Evolutionary conservation across 129 eudicot species (phyloP), one percentile per base, ranked within the genome.

Genomic region (sunflower (Helianthus annuus)): DNA sequence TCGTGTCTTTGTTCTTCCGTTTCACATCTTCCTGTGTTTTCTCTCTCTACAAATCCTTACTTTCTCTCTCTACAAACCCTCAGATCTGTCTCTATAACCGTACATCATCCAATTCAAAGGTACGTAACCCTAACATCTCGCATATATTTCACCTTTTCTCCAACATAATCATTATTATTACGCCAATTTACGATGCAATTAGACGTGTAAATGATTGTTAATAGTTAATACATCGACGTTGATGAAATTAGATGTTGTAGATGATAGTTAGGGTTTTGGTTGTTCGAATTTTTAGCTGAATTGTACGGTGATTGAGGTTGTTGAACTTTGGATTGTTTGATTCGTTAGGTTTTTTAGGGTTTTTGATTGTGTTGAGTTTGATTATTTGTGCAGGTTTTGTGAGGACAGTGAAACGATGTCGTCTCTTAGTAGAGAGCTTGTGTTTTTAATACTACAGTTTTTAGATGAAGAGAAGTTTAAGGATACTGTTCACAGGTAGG

Each of bases 361-460:
- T 48, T 46, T 48, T 49, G 13, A 48, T 73, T 45, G 16, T 73
- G 13, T 61, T 34, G 49, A 29, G 4, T 2, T 32, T 32, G 4
- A 32, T 32, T 32, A 51, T 52, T 29, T 63, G 8, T 78, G 82
- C 66, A 78, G 82, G 10, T 32, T 59, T 29, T 51, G 24, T 63
- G 75, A 17, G n/a, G n/a, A 76, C 22, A 38, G 72, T 53, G 44
- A 77, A 70, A 27, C 58, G 9, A 81, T 81, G 85, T 81, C 85
- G 45, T 81, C 82, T 7, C 80, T 81, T 17, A 81, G 82, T 38
- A 71, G 81, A 17, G 81, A 81, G 82, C 78, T 81, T 12, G 85
- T 81, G 71, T 81, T 81, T 66, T 60, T 81, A 38, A 81, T 81
- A 45, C 82, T 81, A 29, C 85, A 81, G 51, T 81, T 81, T 76